Conservation (phyloP, 164 flowering plant genomes). For the Nelumbo lutea region DNA sequence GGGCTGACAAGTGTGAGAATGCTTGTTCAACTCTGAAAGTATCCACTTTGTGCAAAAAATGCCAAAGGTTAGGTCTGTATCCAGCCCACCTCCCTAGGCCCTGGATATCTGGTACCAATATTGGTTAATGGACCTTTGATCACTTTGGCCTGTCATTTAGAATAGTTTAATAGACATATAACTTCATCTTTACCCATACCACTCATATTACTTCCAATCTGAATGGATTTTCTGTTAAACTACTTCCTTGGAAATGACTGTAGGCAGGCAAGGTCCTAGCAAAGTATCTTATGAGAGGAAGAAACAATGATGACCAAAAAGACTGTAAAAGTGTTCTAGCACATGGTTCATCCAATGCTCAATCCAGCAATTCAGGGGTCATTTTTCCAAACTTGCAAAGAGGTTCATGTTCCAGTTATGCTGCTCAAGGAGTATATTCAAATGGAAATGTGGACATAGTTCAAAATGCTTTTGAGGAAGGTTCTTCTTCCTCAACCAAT, state of each 20-base stretch:
- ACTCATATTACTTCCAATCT: neutral
- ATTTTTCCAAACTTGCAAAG: slow-evolving; percentile 9
- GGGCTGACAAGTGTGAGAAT: too few relatives aligned
- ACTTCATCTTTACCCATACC: neutral
- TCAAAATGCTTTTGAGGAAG: slow-evolving; percentile 8
- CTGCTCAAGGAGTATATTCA: slow-evolving; percentile 10
- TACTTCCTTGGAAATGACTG: slow-evolving; percentile 3
- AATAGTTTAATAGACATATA: neutral
- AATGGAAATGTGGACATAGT: slow-evolving; percentile 7
- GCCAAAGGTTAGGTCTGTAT: too few relatives aligned
- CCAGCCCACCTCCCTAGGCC: too few relatives aligned
- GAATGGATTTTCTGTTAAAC: neutral
- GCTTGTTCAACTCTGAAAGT: too few relatives aligned
- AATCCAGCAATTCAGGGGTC: slow-evolving; percentile 12
- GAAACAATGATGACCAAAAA: slow-evolving; percentile 18
- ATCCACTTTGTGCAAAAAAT: too few relatives aligned
- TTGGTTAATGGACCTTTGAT: too few relatives aligned
- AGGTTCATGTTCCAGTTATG: slow-evolving; percentile 12
- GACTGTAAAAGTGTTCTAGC: slow-evolving; percentile 15
- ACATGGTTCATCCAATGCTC: slow-evolving; percentile 16
- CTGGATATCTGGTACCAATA: too few relatives aligned
- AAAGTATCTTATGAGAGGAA: slow-evolving; percentile 36
- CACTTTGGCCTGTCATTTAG: neutral
- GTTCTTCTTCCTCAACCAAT: slow-evolving; percentile 3
- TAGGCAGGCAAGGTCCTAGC: slow-evolving; percentile 53